Evolutionary conservation across 2,329 filamentous ascomycete species (phyloP).

Genomic region (Fusarium vanettenii): DNA sequence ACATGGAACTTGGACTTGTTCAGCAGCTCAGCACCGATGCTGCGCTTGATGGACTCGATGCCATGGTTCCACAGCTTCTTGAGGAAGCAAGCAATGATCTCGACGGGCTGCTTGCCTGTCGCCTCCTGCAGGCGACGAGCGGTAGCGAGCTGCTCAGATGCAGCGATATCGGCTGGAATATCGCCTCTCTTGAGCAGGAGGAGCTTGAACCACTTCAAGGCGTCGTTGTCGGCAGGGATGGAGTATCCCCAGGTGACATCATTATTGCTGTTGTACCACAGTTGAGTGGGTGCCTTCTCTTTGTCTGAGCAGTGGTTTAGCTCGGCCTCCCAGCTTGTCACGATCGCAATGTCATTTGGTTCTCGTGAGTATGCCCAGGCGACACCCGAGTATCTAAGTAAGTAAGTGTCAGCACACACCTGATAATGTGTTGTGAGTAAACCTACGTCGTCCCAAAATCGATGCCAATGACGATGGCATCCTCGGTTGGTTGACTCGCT

Average conservation of each 20-base stretch:
- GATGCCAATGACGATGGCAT: conserved; percentile 52
- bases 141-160: conserved; percentile 33
- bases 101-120: conserved; percentile 35
- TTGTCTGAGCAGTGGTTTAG: conserved; percentile 40
- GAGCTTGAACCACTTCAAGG: conserved; percentile 57
- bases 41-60: conserved; percentile 38
- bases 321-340: conserved; percentile 47
- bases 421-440: fast-evolving
- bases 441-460: conserved; percentile 61
- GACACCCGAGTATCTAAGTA: conserved; percentile 52
- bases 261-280: conserved; percentile 24
- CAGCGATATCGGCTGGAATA: conserved; percentile 34
- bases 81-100: conserved; percentile 49
- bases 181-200: conserved; percentile 50
- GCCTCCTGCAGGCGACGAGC: neutral
- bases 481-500: neutral
- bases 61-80: conserved; percentile 48
- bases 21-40: conserved; percentile 15
- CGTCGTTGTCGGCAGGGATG: conserved; percentile 31
- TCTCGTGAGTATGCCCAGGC: conserved; percentile 51
- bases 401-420: fast-evolving
- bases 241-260: conserved; percentile 48
- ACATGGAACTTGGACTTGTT: conserved; percentile 47
- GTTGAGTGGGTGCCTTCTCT: conserved; percentile 47
- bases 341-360: conserved; percentile 42